A percentile compares a stretch with the other conserved stretches of the same genome.
phyloP scores from a whole-genome alignment of 139 green algal species.

The Marvania coccoides region DNA sequence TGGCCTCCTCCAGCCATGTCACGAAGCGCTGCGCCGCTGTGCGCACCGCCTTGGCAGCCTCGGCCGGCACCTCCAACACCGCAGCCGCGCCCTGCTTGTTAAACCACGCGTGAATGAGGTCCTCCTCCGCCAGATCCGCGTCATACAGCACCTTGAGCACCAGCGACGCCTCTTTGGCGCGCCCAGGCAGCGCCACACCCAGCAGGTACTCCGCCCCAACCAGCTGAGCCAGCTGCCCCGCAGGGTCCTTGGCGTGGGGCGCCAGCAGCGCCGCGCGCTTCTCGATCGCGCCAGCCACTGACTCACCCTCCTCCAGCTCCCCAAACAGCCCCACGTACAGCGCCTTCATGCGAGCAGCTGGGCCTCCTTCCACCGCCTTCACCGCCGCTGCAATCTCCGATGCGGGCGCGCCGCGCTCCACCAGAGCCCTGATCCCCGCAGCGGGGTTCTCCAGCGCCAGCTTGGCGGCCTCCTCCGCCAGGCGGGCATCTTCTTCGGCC shows the following conservation, averaged over 20 bases:
- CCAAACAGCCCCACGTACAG: conserved; percentile 46
- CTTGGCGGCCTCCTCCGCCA: conserved; percentile 21
- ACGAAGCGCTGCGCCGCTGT: conserved; percentile 60
- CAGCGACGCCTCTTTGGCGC: conserved; percentile 52
- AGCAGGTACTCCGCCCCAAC: conserved; percentile 69
- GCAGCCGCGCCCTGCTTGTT: conserved; percentile 46
- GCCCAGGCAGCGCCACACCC: conserved; percentile 18
- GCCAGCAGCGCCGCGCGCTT: neutral
- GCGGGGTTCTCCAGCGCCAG: conserved; percentile 21
- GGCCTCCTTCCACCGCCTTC: conserved; percentile 35
- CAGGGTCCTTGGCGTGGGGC: conserved; percentile 23
- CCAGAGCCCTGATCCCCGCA: conserved; percentile 25
- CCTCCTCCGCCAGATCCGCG: conserved; percentile 78
- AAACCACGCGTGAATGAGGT: conserved; percentile 73
- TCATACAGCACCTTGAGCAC: conserved; percentile 90
- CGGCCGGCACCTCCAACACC: conserved; percentile 48
- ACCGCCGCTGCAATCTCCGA: conserved; percentile 18
- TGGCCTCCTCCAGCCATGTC: conserved; percentile 71
- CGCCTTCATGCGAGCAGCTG: conserved; percentile 26
- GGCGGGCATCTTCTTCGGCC: conserved; percentile 25
- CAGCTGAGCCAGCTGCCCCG: conserved; percentile 65
- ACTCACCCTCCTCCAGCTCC: neutral
- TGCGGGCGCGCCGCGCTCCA: conserved; percentile 13
- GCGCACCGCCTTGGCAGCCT: conserved; percentile 46
- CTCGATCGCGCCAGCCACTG: conserved; percentile 3